Percentiles rank a stretch among this genome's conserved stretches.
These are phyloP conservation scores for Xerocomus amazonicus DNA, from an alignment of 1,284 basidiomycete genomes.

Conservation along the genomic window DNA sequence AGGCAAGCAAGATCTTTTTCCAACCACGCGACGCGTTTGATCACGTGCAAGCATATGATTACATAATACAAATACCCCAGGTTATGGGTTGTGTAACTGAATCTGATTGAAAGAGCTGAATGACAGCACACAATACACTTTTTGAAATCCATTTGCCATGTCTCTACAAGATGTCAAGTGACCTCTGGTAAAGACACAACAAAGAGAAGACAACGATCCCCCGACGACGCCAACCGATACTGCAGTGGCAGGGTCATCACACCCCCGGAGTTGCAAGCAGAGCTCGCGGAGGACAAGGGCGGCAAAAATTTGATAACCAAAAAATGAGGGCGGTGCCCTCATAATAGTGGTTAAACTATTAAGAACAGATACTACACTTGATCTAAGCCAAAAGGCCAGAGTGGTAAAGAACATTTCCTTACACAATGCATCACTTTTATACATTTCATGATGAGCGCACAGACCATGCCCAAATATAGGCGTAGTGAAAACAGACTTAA, in stretches of 20 bases:
- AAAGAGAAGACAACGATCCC: constrained; percentile 27
- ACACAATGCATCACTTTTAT: constrained; percentile 9
- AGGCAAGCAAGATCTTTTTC: constrained; percentile 9
- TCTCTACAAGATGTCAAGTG: neutral
- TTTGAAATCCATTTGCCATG: constrained; percentile 7
- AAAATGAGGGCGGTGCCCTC: constrained; percentile 33
- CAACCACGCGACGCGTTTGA: constrained; percentile 31
- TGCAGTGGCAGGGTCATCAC: constrained; percentile 36
- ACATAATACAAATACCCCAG: too few relatives aligned
- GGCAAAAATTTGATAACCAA: constrained; percentile 35
- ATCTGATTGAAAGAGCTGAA: too few relatives aligned
- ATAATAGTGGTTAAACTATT: constrained; percentile 35
- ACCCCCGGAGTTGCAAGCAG: constrained; percentile 34
- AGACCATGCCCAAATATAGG: constrained; percentile 8
- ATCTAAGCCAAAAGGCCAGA: constrained; percentile 61
- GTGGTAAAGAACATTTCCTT: constrained; percentile 5
- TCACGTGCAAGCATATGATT: constrained; percentile 22
- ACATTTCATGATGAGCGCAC: constrained; percentile 4
- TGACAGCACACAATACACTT: neutral
- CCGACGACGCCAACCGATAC: constrained; percentile 30
- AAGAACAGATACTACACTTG: constrained; percentile 79
- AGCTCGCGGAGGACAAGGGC: constrained; percentile 31
- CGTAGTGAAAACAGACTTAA: neutral
- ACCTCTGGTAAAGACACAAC: neutral
- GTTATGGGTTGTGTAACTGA: too few relatives aligned